Evolutionary conservation across 1,284 basidiomycete genomes (phyloP).

Genomic region (Melanopsichium pennsylvanicum): DNA sequence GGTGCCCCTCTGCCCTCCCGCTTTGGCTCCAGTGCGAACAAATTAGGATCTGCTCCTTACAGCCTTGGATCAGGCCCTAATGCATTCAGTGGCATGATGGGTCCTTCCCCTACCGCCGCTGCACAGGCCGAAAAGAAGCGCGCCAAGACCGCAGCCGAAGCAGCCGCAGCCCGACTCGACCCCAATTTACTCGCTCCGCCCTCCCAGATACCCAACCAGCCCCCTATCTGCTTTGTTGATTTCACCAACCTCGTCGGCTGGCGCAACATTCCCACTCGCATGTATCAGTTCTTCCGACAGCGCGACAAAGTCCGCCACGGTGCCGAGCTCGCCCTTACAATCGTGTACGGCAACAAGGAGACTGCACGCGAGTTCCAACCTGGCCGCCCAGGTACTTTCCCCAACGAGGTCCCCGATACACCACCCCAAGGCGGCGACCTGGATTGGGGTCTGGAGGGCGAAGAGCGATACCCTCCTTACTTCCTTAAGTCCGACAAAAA

Average conservation of each 20-base stretch:
- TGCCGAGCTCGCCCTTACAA: conserved; percentile 79
- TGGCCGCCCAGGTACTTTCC: conserved; percentile 20
- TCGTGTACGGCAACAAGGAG: conserved; percentile 71
- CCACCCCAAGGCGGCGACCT: conserved; percentile 71
- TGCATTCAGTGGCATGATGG: conserved; percentile 34
- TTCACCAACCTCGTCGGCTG: conserved; percentile 87
- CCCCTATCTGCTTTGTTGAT: conserved; percentile 85
- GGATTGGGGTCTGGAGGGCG: conserved; percentile 77
- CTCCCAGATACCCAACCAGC: conserved; percentile 75
- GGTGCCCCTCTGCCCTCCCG: conserved; percentile 41
- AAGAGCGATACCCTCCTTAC: conserved; percentile 76
- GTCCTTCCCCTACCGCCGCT: conserved; percentile 29
- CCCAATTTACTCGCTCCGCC: conserved; percentile 69
- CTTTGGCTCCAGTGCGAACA: conserved; percentile 12
- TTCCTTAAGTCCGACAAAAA: conserved; percentile 72
- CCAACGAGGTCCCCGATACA: conserved; percentile 26
- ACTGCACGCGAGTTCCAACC: conserved; percentile 72
- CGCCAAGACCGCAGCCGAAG: conserved; percentile 22
- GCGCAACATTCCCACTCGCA: conserved; percentile 84
- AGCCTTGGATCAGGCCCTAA: conserved; percentile 27
- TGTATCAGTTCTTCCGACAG: conserved; percentile 90
- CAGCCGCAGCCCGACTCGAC: conserved; percentile 55
- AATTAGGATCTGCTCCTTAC: conserved; percentile 25
- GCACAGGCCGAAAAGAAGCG: conserved; percentile 41
- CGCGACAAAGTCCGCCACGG: conserved; percentile 80